Conservation (phyloP, 805 yeast species). For the Candida ponderosae region DNA sequence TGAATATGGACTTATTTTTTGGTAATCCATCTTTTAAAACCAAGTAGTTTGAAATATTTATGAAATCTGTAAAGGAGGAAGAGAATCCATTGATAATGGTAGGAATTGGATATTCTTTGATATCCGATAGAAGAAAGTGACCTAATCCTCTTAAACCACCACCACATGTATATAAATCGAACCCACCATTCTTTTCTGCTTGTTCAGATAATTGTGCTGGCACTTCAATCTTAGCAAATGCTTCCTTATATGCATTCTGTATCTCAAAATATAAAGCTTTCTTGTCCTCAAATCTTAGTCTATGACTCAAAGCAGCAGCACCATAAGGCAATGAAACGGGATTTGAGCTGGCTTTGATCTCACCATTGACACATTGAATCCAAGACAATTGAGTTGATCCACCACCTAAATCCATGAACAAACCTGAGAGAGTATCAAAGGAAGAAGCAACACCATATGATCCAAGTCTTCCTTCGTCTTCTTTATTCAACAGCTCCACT, state of each 20-base stretch:
- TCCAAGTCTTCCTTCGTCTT: conserved; percentile 61
- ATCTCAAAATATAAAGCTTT: conserved; percentile 46
- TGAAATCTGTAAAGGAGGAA: conserved; percentile 44
- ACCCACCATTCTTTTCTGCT: conserved; percentile 51
- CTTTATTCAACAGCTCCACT: conserved; percentile 49
- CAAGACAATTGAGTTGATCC: conserved; percentile 65
- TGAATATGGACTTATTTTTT: conserved; percentile 39
- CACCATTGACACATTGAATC: conserved; percentile 52
- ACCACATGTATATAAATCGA: conserved; percentile 59
- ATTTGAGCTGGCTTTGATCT: conserved; percentile 41
- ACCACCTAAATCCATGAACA: conserved; percentile 70
- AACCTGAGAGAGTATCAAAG: conserved; percentile 55
- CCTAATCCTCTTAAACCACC: conserved; percentile 73
- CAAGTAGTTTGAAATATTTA: conserved; percentile 41
- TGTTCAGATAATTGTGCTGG: conserved; percentile 43
- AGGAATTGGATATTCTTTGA: conserved; percentile 57
- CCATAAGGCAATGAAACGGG: conserved; percentile 70
- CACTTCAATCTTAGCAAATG: conserved; percentile 41
- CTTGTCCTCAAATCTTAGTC: conserved; percentile 43
- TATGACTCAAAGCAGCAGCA: conserved; percentile 56
- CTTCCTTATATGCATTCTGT: conserved; percentile 39
- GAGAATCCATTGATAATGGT: conserved; percentile 66
- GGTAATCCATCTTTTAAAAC: conserved; percentile 43
- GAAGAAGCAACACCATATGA: conserved; percentile 73
- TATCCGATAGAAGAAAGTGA: conserved; percentile 43